Percentiles rank a stretch among this genome's conserved stretches.
phyloP scores from a whole-genome alignment of 2,329 filamentous ascomycete genomes.

The Colletotrichum sp. region DNA sequence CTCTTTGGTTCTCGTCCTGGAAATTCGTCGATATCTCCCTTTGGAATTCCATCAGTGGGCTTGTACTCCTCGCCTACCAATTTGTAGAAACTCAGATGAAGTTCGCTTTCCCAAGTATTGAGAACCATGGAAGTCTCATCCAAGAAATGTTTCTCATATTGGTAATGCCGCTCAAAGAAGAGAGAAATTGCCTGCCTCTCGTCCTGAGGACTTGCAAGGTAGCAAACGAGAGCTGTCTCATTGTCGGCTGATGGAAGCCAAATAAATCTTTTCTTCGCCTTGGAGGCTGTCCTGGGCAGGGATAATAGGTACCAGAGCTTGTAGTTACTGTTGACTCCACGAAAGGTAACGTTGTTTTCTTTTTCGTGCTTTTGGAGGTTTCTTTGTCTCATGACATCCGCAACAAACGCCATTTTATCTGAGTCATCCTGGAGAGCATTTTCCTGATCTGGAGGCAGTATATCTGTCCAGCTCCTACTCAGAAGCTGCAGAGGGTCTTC shows the following conservation, averaged over 20 bases:
- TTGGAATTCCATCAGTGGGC: not conserved
- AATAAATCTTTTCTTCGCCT: not conserved
- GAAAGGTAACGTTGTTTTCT: not conserved
- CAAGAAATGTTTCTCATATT: not conserved
- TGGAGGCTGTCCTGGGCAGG: not conserved
- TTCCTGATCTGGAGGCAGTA: accelerated
- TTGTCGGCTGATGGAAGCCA: not conserved
- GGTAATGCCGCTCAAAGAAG: not conserved
- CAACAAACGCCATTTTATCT: not conserved
- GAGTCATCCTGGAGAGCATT: not conserved
- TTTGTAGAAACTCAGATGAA: not conserved
- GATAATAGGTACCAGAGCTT: not conserved
- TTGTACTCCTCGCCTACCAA: not conserved
- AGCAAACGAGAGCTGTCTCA: not conserved
- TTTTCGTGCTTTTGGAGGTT: not conserved
- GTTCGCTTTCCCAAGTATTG: not conserved
- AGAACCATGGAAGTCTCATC: not conserved
- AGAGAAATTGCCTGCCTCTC: not conserved
- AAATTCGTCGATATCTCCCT: not conserved
- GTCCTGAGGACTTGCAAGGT: not conserved
- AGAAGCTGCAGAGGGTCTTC: not conserved
- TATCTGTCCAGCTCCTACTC: not conserved
- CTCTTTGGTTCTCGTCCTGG: not conserved
- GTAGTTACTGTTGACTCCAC: not conserved
- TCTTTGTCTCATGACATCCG: not conserved